A percentile compares a stretch with the other conserved stretches of the same genome.
Evolutionary conservation across 2,329 filamentous ascomycete species (phyloP).

Genomic region (Pyricularia sp.): DNA sequence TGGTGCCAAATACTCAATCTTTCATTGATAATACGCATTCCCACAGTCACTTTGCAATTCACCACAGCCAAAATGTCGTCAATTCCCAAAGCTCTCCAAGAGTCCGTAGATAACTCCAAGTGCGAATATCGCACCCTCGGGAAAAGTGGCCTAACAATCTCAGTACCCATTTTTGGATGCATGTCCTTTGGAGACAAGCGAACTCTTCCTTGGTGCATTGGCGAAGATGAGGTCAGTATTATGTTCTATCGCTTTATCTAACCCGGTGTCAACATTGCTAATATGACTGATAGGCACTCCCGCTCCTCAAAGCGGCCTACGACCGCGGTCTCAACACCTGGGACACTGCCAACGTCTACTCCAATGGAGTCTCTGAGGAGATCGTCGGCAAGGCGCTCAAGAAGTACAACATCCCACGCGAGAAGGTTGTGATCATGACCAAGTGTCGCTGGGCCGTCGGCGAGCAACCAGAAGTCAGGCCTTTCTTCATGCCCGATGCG

Average conservation of each 20-base stretch:
- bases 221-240: constrained; percentile 35
- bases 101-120: constrained; percentile 27
- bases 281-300: constrained; percentile 25
- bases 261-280: background rate
- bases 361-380: constrained; percentile 38
- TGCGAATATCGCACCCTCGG: constrained; percentile 41
- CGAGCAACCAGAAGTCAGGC: constrained; percentile 23
- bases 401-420: constrained; percentile 39
- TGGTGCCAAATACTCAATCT: background rate
- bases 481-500: constrained; percentile 4
- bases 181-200: constrained; percentile 47
- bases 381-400: constrained; percentile 45
- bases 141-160: constrained; percentile 47
- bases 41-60: background rate
- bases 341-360: constrained; percentile 41
- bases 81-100: constrained; percentile 13
- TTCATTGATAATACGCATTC: background rate
- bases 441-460: constrained; percentile 40
- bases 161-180: constrained; percentile 48
- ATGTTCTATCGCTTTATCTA: background rate
- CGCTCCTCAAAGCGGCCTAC: constrained; percentile 47
- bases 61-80: constrained; percentile 9
- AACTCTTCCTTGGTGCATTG: constrained; percentile 41
- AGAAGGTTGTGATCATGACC: constrained; percentile 44
- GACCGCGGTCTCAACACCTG: constrained; percentile 46